A percentile compares a stretch with the other conserved stretches of the same genome.
Evolutionary conservation across 176 grass and related monocot species (phyloP).

Genomic region (Stipa capillata): DNA sequence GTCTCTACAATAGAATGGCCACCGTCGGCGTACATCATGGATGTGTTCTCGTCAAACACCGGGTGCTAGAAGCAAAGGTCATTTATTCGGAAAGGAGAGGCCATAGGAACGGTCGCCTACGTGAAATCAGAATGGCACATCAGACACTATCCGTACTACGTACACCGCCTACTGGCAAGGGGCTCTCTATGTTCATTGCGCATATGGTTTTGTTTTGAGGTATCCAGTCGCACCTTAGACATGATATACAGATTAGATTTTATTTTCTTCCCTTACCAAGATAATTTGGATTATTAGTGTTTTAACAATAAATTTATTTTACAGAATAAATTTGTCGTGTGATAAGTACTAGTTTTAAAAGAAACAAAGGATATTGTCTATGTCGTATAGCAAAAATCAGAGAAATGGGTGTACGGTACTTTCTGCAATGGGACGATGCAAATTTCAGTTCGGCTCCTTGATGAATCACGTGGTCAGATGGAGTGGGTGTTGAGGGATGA

Average conservation of each 20-base stretch:
- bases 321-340: not conserved
- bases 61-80: not conserved
- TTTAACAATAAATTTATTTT: not conserved
- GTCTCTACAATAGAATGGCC: not conserved
- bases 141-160: not conserved
- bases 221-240: not conserved
- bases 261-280: no score
- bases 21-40: not conserved
- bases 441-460: no score
- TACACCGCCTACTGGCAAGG: not conserved
- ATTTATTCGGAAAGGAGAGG: not conserved
- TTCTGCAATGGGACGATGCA: no score
- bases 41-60: not conserved
- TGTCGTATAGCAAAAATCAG: no score
- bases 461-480: no score
- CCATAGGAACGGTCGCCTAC: not conserved
- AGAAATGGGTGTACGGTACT: no score
- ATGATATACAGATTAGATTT: no score
- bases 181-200: not conserved
- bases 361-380: not conserved
- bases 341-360: not conserved
- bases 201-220: not conserved
- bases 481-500: not conserved
- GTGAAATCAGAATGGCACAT: not conserved
- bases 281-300: not conserved